These are phyloP conservation scores for Zelopaecilomyces penicillatus DNA, from an alignment of 2,329 filamentous ascomycete genomes.

Conservation along the genomic window DNA sequence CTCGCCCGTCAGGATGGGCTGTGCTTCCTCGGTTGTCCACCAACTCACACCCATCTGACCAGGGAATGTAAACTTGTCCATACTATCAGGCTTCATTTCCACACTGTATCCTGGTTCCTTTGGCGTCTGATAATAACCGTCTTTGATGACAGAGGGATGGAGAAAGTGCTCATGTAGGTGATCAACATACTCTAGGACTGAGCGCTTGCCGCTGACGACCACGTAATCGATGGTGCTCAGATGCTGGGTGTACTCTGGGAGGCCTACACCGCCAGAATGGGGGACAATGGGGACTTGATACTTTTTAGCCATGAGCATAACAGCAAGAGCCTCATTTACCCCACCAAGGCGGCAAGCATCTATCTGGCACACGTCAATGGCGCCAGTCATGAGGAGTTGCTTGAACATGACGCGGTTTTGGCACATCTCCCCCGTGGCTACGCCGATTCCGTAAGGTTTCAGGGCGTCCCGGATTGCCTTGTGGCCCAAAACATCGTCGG, in stretches of 20 bases:
- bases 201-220: conserved; percentile 70
- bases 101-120: conserved; percentile 80
- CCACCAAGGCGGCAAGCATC: conserved; percentile 85
- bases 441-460: conserved; percentile 64
- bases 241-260: conserved; percentile 92
- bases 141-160: conserved; percentile 69
- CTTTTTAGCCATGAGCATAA: conserved; percentile 76
- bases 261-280: conserved; percentile 79
- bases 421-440: conserved; percentile 91
- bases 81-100: conserved; percentile 85
- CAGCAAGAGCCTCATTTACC: conserved; percentile 87
- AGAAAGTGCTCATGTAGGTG: conserved; percentile 91
- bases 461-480: conserved; percentile 76
- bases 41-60: conserved; percentile 71
- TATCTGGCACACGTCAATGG: conserved; percentile 82
- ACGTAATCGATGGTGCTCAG: conserved; percentile 90
- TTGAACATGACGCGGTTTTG: conserved; percentile 94
- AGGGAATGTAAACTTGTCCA: conserved; percentile 71
- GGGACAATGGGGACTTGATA: conserved; percentile 75
- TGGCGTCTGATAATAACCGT: conserved; percentile 83
- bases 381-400: conserved; percentile 71
- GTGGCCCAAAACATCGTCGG: conserved; percentile 84
- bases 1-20: conserved; percentile 56
- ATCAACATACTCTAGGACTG: conserved; percentile 84
- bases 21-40: conserved; percentile 80